phyloP scores from a whole-genome alignment of 2,329 filamentous ascomycete genomes.

The Setomelanomma holmii region DNA sequence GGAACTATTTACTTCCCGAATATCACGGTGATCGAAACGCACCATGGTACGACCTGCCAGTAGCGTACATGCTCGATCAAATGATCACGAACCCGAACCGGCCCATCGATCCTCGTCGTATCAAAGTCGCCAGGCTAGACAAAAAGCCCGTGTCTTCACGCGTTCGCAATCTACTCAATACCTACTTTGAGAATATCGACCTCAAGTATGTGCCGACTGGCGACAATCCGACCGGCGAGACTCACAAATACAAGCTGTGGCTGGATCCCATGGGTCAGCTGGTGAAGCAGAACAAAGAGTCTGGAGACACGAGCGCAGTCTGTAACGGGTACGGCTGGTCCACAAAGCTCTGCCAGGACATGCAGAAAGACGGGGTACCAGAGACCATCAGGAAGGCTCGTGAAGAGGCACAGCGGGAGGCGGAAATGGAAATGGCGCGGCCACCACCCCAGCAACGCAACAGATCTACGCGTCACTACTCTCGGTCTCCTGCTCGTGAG shows the following conservation, averaged over 20 bases:
- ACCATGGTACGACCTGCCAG: slow-evolving; percentile 83
- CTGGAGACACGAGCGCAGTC: slow-evolving; percentile 68
- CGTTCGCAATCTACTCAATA: slow-evolving; percentile 72
- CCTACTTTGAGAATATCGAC: slow-evolving; percentile 70
- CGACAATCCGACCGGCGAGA: slow-evolving; percentile 42
- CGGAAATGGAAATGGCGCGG: slow-evolving; percentile 10
- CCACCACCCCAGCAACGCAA: slow-evolving; percentile 11
- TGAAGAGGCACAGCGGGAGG: slow-evolving; percentile 25
- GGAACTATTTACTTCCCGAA: slow-evolving; percentile 73
- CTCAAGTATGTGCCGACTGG: slow-evolving; percentile 57
- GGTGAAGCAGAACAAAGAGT: slow-evolving; percentile 69
- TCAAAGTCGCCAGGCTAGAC: slow-evolving; percentile 70
- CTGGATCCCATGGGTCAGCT: slow-evolving; percentile 78
- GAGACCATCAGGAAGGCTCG: slow-evolving; percentile 29
- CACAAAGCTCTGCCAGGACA: slow-evolving; percentile 77
- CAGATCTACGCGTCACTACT: slow-evolving; percentile 8
- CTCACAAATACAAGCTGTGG: slow-evolving; percentile 53
- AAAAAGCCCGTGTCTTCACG: slow-evolving; percentile 68
- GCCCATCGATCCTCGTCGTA: slow-evolving; percentile 74
- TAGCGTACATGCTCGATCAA: slow-evolving; percentile 79
- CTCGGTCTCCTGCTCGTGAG: neutral
- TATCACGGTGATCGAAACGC: slow-evolving; percentile 76
- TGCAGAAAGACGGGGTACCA: slow-evolving; percentile 61
- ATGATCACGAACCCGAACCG: slow-evolving; percentile 77
- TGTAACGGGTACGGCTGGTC: slow-evolving; percentile 93